Evolutionary conservation across 176 grass and related monocot species (phyloP).

Genomic region (Canna indica): DNA sequence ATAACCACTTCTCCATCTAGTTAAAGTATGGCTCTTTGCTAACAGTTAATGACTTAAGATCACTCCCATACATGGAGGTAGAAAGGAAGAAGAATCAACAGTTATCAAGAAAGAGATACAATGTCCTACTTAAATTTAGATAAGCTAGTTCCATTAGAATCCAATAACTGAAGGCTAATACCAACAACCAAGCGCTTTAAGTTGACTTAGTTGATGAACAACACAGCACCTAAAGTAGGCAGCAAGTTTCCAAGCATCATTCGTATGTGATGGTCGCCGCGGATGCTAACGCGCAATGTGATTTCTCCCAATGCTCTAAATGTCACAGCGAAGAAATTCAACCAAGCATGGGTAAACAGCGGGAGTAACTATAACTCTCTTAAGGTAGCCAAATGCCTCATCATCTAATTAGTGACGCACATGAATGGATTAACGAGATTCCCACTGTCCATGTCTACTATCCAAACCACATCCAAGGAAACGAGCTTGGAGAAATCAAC

Average conservation of each 20-base stretch:
- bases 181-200: neutral
- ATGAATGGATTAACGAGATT: conserved; percentile 38
- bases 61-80: neutral
- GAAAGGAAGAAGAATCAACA: neutral
- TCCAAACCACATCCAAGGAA: too few relatives aligned
- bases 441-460: conserved; percentile 28
- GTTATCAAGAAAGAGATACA: neutral
- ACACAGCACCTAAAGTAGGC: neutral
- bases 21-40: too few relatives aligned
- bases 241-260: too few relatives aligned
- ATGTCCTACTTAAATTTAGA: too few relatives aligned
- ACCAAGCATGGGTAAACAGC: conserved; percentile 51
- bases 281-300: too few relatives aligned
- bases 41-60: too few relatives aligned
- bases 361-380: conserved; percentile 86
- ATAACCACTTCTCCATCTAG: too few relatives aligned
- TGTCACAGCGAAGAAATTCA: conserved; percentile 81
- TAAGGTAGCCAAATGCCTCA: conserved; percentile 63
- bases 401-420: conserved; percentile 34
- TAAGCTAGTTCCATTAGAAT: neutral
- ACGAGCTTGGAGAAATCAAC: too few relatives aligned
- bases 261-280: too few relatives aligned
- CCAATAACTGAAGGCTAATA: neutral
- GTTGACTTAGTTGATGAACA: neutral
- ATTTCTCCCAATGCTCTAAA: too few relatives aligned